phyloP scores from a whole-genome alignment of 176 grass and related monocot species.

The Leersia perrieri region DNA sequence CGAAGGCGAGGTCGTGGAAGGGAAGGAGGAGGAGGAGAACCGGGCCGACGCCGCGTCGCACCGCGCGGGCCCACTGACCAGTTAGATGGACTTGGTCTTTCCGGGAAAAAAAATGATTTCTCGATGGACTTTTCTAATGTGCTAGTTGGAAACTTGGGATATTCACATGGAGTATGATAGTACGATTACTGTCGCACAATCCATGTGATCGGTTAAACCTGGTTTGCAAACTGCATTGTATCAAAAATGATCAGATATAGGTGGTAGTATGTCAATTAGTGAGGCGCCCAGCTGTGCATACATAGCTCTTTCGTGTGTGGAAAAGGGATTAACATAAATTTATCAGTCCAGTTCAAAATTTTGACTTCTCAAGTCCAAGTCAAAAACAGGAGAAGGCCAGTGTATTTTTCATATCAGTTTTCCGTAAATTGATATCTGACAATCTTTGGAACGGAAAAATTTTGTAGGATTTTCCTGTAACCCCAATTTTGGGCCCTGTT shows the following conservation, averaged over 20 bases:
- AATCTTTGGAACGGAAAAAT: too few relatives aligned
- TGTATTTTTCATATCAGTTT: background rate
- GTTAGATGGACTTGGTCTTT: background rate
- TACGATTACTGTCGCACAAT: background rate
- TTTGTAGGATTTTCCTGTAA: background rate
- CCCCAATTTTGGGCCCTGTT: background rate
- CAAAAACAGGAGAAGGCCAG: background rate
- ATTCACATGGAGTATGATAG: background rate
- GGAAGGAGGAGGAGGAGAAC: background rate
- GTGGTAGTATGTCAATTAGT: background rate
- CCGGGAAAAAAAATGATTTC: background rate
- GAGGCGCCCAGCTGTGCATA: background rate
- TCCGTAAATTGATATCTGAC: too few relatives aligned
- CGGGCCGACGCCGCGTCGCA: constrained; percentile 8
- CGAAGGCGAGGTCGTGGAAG: background rate
- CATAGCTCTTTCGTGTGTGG: background rate
- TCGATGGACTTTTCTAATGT: background rate
- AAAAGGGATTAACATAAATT: background rate
- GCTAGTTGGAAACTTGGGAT: background rate
- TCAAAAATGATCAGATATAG: background rate
- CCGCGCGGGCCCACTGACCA: background rate
- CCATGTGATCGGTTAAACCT: background rate
- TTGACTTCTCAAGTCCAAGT: too few relatives aligned
- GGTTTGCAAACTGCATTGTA: background rate
- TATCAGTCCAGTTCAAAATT: background rate